phyloP scores from a whole-genome alignment of 345 rosid genomes.

The Brassica juncea region DNA sequence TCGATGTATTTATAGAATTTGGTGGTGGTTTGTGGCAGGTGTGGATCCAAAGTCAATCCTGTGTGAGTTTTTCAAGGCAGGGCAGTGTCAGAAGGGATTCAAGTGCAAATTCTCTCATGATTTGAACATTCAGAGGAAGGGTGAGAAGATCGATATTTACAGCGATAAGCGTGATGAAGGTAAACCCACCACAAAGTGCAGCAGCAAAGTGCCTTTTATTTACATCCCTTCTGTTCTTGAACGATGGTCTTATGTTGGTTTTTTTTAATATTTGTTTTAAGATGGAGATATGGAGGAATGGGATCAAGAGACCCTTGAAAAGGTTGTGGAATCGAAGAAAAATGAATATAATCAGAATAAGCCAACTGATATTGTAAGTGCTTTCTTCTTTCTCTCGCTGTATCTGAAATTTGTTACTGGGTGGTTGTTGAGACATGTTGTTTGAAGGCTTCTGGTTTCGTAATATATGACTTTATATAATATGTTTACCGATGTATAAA shows the following conservation, averaged over 20 bases:
- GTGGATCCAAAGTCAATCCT: slow-evolving; percentile 95
- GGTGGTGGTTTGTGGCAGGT: slow-evolving; percentile 47
- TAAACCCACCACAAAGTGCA: slow-evolving; percentile 13
- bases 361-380: slow-evolving; percentile 87
- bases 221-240: background rate
- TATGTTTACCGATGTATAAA: background rate
- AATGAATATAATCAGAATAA: slow-evolving; percentile 81
- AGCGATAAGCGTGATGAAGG: slow-evolving; percentile 90
- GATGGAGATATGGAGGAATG: slow-evolving; percentile 88
- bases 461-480: background rate
- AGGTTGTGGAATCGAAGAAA: slow-evolving; percentile 84
- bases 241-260: slow-evolving; percentile 7
- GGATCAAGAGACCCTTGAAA: slow-evolving; percentile 94
- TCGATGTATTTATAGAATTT: background rate
- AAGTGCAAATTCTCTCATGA: slow-evolving; percentile 97
- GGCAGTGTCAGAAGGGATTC: slow-evolving; percentile 88
- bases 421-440: background rate
- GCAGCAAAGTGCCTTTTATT: background rate
- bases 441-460: background rate
- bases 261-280: background rate
- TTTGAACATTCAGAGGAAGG: slow-evolving; percentile 93
- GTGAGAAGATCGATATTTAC: slow-evolving; percentile 87
- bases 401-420: background rate
- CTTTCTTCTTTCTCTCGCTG: slow-evolving; percentile 6
- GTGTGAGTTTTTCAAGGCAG: slow-evolving; percentile 85